These are phyloP conservation scores for Tinospora cordifolia DNA, from an alignment of 164 flowering plant genomes.

Conservation along the genomic window DNA sequence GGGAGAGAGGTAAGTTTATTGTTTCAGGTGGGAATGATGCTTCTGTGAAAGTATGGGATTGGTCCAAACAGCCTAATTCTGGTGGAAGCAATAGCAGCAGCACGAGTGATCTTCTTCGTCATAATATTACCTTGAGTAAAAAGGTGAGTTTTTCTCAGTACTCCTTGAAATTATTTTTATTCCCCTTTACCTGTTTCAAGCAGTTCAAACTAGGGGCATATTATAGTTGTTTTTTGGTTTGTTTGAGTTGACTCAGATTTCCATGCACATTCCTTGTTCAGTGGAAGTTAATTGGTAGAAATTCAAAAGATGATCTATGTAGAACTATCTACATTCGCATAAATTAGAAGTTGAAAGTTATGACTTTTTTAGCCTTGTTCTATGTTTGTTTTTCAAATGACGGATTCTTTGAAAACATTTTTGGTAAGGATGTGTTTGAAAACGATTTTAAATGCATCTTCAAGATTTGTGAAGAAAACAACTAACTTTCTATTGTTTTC, in stretches of 20 bases:
- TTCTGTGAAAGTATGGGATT: slow-evolving; percentile 80
- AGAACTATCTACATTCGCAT: neutral
- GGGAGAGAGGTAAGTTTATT: slow-evolving; percentile 73
- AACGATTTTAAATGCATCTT: neutral
- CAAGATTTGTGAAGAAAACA: neutral
- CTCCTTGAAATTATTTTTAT: neutral
- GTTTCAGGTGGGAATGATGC: slow-evolving; percentile 86
- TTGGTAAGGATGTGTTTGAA: neutral
- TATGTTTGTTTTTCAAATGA: no score
- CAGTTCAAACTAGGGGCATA: neutral
- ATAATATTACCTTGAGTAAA: slow-evolving; percentile 50
- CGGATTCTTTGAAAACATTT: no score
- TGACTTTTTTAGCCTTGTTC: no score
- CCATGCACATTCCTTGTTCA: neutral
- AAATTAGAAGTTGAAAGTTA: neutral
- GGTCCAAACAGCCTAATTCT: slow-evolving; percentile 33
- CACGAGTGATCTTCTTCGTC: slow-evolving; percentile 25
- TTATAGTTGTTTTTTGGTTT: neutral
- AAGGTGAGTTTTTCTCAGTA: slow-evolving; percentile 42
- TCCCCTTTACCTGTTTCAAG: neutral
- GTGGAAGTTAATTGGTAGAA: neutral
- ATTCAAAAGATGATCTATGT: no score
- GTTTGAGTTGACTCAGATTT: neutral
- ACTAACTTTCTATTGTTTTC: neutral
- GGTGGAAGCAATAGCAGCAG: slow-evolving; percentile 19